Evolutionary conservation across 768 basidiomycete genomes (phyloP), one percentile per base, ranked within the genome.

Genomic region (Pleurotus citrinopileatus): DNA sequence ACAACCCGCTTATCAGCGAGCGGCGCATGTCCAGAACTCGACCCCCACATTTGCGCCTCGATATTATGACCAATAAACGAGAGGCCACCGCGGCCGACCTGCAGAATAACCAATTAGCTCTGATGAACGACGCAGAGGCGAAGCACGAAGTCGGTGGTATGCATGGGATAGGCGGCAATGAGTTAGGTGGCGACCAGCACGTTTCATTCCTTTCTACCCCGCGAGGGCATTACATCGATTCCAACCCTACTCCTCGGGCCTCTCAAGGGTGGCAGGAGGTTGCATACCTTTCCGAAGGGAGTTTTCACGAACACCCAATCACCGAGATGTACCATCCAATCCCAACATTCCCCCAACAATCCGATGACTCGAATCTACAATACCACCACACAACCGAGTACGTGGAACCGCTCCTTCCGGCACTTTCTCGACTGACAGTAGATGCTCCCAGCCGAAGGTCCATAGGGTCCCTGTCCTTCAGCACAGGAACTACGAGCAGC

Each of bases 41-140:
- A 0, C 68, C 67, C 0, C 65, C 69, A 1, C 64, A 66, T 28
- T 58, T 70, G n/a, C 63, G 67, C 3, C 57, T 72, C 17, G 63
- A 69, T 8, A 55, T 57, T 2, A 47, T 64, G 5, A 63, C 61
- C 2, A 53, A 59, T 28, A 53, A 52, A 5, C 47, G 55, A 20
- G 61, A 54, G 29, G 12, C 19, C 20, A 12, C 26, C 7, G 7
- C 43, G 4, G 26, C 5, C 19, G 19, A 25, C 5, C 9, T 25
- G 29, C 19, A 32, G 5, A 23, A 10, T 3, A 19, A 34, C 28
- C n/a, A 15, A 10, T 12, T 15, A n/a, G 15, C 23, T 23, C n/a
- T n/a, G 12, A 9, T 20, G 15, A 15, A 23, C 9, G 20, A 7
- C n/a, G 15, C 15, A n/a, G 45, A 20, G 15, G 45, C 8, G 22